Base-by-base conservation (phyloP, 148 eudicot species). In the Vaccinium vitisidaea region DNA sequence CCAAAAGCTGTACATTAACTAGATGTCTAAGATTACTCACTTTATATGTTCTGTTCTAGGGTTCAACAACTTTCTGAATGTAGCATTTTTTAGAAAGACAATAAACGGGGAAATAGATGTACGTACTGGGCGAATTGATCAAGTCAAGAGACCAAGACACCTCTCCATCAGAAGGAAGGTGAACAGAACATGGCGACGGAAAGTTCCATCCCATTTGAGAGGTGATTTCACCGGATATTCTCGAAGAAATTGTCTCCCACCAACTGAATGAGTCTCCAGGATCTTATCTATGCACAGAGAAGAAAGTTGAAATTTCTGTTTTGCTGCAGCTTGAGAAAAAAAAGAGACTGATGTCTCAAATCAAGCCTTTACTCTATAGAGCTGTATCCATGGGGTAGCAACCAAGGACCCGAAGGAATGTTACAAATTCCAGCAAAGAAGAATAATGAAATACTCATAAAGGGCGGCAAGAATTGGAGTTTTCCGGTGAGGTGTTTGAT, bases 341-440 rank as follows among this genome's bases (percentile, higher is more conserved):
- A 58, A 73, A 32, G 2, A 32, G 67, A 36, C 32, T n/a, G 65
- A 43, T 43, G 69, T 7, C 5, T 21, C 10, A 27, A 59, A 43
- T 1, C 55, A 81, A 16, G 48, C 55, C 27, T 1, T 30, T 30
- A 27, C 11, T 27, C 84, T 86, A 88, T 69, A 77, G 77, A 80
- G 83, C n/a, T 77, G 84, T 85, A 59, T 95, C 94, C 89, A 91
- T 87, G 0, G 99, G 98, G 84, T 97, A 97, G 80, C 93, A 94
- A 82, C 99, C 99, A 9, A 97, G 98, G 81, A 97, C 93, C 63
- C 98, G 96, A 61, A 97, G 89, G 84, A 94, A 97, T 86, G 91
- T 90, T 9, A 96, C 92, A 85, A 95, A 93, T 83, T 97, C 98
- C 99, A 95, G 95, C 86, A 86, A 75, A 5, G 73, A 83, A 21